These are phyloP conservation scores for Lablab purpureus DNA, from an alignment of 306 rosid species.

Conservation along the genomic window DNA sequence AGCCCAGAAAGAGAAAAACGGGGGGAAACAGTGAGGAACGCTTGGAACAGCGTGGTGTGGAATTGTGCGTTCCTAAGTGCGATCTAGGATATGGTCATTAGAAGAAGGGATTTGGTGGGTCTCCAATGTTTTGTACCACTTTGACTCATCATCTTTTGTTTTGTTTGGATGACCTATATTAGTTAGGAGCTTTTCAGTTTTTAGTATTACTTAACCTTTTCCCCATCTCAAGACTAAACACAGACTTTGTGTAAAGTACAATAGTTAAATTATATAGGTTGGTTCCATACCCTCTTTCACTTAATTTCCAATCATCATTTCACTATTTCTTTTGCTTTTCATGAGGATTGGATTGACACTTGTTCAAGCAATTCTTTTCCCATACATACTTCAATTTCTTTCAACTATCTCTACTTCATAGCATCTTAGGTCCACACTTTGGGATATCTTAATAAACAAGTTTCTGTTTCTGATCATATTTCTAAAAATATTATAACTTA, in stretches of 20 bases:
- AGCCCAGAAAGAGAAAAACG: background rate
- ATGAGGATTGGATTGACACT: background rate
- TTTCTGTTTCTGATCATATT: no score
- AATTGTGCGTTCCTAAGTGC: constrained; percentile 23
- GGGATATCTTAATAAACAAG: no score
- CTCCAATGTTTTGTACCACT: constrained; percentile 44
- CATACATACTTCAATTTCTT: no score
- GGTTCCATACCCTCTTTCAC: background rate
- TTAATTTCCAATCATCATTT: background rate
- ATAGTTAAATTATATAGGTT: constrained; percentile 2
- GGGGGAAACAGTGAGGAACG: background rate
- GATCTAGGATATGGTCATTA: constrained; percentile 35
- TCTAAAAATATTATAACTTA: no score
- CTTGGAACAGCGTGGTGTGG: constrained; percentile 13
- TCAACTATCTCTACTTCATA: no score
- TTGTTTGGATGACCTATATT: constrained; percentile 29
- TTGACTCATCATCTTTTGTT: constrained; percentile 45
- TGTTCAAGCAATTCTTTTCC: background rate
- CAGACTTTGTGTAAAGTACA: constrained; percentile 37
- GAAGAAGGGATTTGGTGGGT: constrained; percentile 45
- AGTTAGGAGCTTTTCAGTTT: constrained; percentile 22
- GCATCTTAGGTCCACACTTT: no score
- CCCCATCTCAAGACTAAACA: background rate
- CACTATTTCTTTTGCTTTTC: background rate
- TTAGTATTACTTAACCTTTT: constrained; percentile 3